Evolutionary conservation across 495 filamentous ascomycete species (phyloP), one percentile per base, ranked within the genome.

Genomic region (Corynascus novoguineensis): DNA sequence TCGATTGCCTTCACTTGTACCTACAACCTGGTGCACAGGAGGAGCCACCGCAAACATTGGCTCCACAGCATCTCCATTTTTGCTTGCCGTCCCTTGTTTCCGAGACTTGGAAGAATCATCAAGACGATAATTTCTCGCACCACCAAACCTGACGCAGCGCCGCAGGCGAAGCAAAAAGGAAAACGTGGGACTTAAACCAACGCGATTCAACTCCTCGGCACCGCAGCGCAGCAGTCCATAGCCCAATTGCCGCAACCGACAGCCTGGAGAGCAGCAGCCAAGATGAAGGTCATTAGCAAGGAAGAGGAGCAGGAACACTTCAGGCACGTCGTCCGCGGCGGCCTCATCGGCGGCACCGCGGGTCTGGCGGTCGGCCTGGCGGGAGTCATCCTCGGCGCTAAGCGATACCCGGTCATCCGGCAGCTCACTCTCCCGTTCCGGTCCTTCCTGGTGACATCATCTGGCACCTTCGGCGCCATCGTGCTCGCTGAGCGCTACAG

Each of bases 201-300:
- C n/a, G 11, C 41, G 24, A 10, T 25, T 14, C 2, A 44, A 10
- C 1, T n/a, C 3, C 51, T 17, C 37, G 12, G 3, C n/a, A 28
- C 3, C 11, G 12, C 29, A 46, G 12, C 31, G 21, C 24, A 50
- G 25, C 40, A 35, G n/a, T 24, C 41, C 19, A 14, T 8, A 28
- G 2, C 37, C 10, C 37, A 0, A 17, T 29, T 27, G 10, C 25
- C 24, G 12, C 25, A 31, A 49, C 15, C 47, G 5, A 50, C 10
- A 15, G 9, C 31, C 28, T 7, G 29, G 6, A 17, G 19, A 19
- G 14, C 49, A 35, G 22, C 41, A 37, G 25, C 48, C 55, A 81
- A 51, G 40, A 97, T 97, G 92, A 97, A 97, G 84, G 74, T 97
- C 64, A 81, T 97, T 67, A 92, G 88, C 50, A 90, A 90, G 66